Conservation (phyloP, 2,329 filamentous ascomycete species). For the Fusarium sororula region DNA sequence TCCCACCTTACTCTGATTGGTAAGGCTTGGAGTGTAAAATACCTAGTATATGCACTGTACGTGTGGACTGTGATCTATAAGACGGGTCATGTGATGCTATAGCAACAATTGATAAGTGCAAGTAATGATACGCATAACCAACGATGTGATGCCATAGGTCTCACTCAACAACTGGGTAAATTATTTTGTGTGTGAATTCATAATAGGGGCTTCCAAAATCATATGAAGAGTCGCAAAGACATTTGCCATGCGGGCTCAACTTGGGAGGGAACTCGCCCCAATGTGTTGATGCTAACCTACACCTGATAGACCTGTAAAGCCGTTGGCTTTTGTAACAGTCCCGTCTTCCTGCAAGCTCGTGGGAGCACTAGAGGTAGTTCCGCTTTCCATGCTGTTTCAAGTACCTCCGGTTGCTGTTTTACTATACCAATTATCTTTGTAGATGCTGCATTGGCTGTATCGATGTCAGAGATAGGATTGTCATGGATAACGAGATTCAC, state of each 20-base stretch:
- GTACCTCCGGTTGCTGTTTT: no score
- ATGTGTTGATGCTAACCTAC: neutral
- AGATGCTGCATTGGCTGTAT: neutral
- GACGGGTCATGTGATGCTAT: slow-evolving; percentile 35
- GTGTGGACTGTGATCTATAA: slow-evolving; percentile 32
- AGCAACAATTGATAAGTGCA: neutral
- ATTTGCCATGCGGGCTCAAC: neutral
- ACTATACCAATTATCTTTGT: neutral
- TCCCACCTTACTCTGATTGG: slow-evolving; percentile 42
- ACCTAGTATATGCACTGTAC: slow-evolving; percentile 18
- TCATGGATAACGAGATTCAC: no score
- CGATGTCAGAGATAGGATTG: neutral
- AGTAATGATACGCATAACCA: neutral
- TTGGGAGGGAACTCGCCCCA: neutral
- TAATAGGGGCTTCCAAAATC: neutral
- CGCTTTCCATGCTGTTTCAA: neutral
- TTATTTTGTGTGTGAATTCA: neutral
- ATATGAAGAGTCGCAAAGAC: neutral
- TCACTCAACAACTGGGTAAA: no score
- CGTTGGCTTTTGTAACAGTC: neutral
- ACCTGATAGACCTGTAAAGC: neutral
- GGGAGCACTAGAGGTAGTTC: neutral
- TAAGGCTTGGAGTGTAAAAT: slow-evolving; percentile 20
- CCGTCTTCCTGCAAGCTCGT: neutral
- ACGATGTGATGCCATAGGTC: neutral